These are phyloP conservation scores for Scenedesmus sp. DNA, from an alignment of 163 green algal species.

Conservation along the genomic window DNA sequence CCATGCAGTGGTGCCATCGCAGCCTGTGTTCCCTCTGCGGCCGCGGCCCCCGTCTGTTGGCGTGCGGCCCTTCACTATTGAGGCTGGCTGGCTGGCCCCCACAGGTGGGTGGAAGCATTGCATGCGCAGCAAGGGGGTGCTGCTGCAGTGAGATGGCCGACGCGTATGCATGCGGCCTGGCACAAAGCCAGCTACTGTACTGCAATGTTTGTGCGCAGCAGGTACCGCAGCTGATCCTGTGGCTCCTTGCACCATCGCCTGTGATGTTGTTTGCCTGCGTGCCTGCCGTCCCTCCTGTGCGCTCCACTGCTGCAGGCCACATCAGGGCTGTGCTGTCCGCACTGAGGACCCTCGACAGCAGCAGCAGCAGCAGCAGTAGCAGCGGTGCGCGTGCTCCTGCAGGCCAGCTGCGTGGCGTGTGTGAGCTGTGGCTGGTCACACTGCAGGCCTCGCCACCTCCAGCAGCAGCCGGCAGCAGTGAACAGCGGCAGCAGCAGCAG, in stretches of 20 bases:
- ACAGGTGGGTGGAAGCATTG: not conserved
- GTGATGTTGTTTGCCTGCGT: not conserved
- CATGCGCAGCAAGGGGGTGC: not conserved
- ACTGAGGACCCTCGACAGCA: not conserved
- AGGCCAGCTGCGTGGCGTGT: not conserved
- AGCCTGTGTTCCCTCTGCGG: conserved; percentile 20
- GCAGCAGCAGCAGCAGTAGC: conserved; percentile 34
- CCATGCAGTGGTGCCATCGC: conserved; percentile 15
- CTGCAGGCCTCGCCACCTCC: not conserved
- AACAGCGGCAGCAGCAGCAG: conserved; percentile 42
- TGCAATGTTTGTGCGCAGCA: not conserved
- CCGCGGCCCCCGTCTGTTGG: conserved; percentile 15
- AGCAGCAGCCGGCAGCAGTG: conserved; percentile 11
- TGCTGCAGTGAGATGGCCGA: not conserved
- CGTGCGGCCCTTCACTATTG: conserved; percentile 37
- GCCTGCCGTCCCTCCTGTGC: not conserved
- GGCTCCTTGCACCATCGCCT: not conserved
- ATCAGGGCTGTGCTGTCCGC: not conserved
- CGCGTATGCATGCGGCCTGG: not conserved
- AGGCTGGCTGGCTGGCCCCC: not conserved
- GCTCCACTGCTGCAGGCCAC: not conserved
- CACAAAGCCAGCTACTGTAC: no score
- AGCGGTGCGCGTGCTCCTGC: not conserved
- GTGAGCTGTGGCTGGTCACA: conserved; percentile 36
- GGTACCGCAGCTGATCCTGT: not conserved